A percentile compares a stretch with the other conserved stretches of the same genome.
phyloP scores from a whole-genome alignment of 2,329 filamentous ascomycete genomes.

The Chrysosporium queenslandicum region DNA sequence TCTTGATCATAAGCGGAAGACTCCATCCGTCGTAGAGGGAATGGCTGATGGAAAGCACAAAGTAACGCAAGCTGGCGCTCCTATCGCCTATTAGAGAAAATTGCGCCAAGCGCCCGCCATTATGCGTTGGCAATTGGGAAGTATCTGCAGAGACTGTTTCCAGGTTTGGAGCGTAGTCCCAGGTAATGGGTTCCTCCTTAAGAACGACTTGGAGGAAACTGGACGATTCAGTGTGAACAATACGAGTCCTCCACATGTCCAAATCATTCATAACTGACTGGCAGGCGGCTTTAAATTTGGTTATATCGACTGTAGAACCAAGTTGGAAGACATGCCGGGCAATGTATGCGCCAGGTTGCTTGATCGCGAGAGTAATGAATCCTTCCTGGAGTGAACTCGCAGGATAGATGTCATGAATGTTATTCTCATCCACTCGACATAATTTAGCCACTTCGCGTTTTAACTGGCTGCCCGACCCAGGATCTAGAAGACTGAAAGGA shows the following conservation, averaged over 20 bases:
- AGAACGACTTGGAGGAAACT: conserved; percentile 36
- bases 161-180: conserved; percentile 26
- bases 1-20: conserved; percentile 30
- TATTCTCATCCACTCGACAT: conserved; percentile 25
- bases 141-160: conserved; percentile 22
- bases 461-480: conserved; percentile 8
- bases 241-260: conserved; percentile 42
- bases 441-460: conserved; percentile 21
- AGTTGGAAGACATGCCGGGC: conserved; percentile 39
- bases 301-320: conserved; percentile 30
- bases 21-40: conserved; percentile 45
- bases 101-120: conserved; percentile 28
- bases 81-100: conserved; percentile 29
- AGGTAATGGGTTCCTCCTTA: conserved; percentile 27
- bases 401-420: conserved; percentile 35
- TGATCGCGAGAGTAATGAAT: conserved; percentile 40
- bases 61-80: conserved; percentile 25
- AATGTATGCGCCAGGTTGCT: conserved; percentile 41
- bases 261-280: conserved; percentile 36
- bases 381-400: conserved; percentile 39
- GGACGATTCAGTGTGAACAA: conserved; percentile 32
- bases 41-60: conserved; percentile 45
- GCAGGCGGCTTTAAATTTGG: conserved; percentile 40
- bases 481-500: conserved; percentile 18
- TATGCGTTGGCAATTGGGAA: conserved; percentile 24